These are phyloP conservation scores for Peribolospora kevripleyi DNA, from an alignment of 768 basidiomycete genomes.

Conservation along the genomic window DNA sequence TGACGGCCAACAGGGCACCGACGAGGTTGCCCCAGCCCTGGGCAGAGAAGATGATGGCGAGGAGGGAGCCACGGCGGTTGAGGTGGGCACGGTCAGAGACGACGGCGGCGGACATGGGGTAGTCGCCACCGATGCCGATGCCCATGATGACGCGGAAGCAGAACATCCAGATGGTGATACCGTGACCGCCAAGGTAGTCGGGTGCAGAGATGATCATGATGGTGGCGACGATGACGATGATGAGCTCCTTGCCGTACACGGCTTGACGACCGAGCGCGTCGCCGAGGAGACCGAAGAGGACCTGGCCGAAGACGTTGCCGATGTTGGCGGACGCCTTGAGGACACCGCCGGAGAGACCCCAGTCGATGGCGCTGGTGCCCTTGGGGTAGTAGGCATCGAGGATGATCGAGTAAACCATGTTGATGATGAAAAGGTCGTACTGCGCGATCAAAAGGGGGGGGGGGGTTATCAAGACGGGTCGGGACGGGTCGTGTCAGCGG, in stretches of 20 bases:
- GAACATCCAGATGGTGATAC: slow-evolving; percentile 34
- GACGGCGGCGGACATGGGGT: slow-evolving; percentile 30
- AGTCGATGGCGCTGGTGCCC: too few species aligned
- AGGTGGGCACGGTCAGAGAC: slow-evolving; percentile 35
- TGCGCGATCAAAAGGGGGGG: not conserved
- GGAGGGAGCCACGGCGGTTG: slow-evolving; percentile 42
- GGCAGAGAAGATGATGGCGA: slow-evolving; percentile 19
- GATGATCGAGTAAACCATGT: not conserved
- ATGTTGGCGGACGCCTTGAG: slow-evolving; percentile 8
- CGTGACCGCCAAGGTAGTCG: slow-evolving; percentile 29
- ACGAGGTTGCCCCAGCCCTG: slow-evolving; percentile 54
- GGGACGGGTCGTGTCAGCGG: not conserved
- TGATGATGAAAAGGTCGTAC: not conserved
- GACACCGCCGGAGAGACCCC: slow-evolving; percentile 1
- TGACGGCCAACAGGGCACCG: slow-evolving; percentile 36
- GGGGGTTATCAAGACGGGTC: too few species aligned
- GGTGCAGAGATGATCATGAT: slow-evolving; percentile 43
- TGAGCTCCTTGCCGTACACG: slow-evolving; percentile 45
- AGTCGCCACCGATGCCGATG: slow-evolving; percentile 51
- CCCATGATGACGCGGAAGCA: slow-evolving; percentile 50
- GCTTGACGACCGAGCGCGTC: slow-evolving; percentile 8
- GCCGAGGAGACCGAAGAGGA: slow-evolving; percentile 9
- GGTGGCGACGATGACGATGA: slow-evolving; percentile 55
- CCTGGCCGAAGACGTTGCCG: slow-evolving; percentile 11
- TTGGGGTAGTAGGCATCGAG: not conserved